phyloP scores from a whole-genome alignment of 805 yeast genomes.

The Wickerhamomyces bovis region DNA sequence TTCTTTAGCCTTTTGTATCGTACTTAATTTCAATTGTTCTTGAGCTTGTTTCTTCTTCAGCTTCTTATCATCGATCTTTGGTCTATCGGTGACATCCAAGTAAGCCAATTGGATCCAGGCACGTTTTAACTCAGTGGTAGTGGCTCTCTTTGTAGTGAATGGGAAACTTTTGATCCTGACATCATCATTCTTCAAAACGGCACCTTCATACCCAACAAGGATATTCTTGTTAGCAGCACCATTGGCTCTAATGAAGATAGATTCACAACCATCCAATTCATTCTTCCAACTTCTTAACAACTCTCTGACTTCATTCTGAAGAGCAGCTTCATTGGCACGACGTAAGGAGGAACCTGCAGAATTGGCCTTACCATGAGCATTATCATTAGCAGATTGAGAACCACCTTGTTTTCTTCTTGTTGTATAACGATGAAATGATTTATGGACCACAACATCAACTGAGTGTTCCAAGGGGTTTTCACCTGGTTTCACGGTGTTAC shows the following conservation, averaged over 20 bases:
- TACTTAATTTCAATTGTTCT: conserved; percentile 26
- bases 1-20: conserved; percentile 21
- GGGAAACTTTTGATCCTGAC: conserved; percentile 67
- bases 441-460: conserved; percentile 63
- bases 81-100: conserved; percentile 47
- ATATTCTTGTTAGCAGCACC: conserved; percentile 63
- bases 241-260: conserved; percentile 75
- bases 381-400: conserved; percentile 87
- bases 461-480: conserved; percentile 52
- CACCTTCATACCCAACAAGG: conserved; percentile 60
- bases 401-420: conserved; percentile 98
- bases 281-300: conserved; percentile 60
- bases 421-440: conserved; percentile 90
- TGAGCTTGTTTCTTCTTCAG: conserved; percentile 24
- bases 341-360: conserved; percentile 92
- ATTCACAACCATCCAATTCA: conserved; percentile 53
- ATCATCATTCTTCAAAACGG: conserved; percentile 48
- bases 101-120: conserved; percentile 80
- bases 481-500: conserved; percentile 44
- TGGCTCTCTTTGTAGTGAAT: conserved; percentile 85
- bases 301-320: conserved; percentile 71
- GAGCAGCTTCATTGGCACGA: conserved; percentile 82
- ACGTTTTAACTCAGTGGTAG: conserved; percentile 67
- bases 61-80: conserved; percentile 33
- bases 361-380: conserved; percentile 89